Percentiles rank a stretch among this genome's conserved stretches.
These are phyloP conservation scores for Oryza meridionalis DNA, from an alignment of 176 grass and related monocot species.

Conservation along the genomic window DNA sequence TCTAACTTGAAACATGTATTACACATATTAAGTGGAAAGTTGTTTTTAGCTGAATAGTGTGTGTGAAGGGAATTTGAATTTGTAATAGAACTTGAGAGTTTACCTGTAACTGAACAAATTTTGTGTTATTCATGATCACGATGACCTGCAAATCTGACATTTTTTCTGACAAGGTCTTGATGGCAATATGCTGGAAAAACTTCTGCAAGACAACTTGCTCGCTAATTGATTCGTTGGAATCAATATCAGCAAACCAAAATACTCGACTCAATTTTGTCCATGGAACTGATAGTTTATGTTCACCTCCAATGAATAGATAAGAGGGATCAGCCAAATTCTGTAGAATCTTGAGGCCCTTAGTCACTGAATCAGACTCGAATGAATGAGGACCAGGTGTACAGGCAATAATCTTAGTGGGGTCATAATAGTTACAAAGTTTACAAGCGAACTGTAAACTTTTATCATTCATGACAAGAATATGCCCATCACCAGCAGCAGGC, in stretches of 20 bases:
- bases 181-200: slow-evolving; percentile 66
- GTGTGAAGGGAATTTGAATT: background rate
- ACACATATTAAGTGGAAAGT: background rate
- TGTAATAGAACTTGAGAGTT: slow-evolving; percentile 7
- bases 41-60: background rate
- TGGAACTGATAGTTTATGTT: slow-evolving; percentile 46
- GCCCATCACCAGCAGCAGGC: slow-evolving; percentile 43
- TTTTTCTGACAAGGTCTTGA: slow-evolving; percentile 64
- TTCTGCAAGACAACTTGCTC: slow-evolving; percentile 54
- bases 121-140: slow-evolving; percentile 82
- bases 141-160: slow-evolving; percentile 61
- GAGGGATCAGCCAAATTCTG: slow-evolving; percentile 56
- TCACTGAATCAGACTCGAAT: slow-evolving; percentile 38
- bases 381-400: slow-evolving; percentile 46
- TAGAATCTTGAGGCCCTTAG: slow-evolving; percentile 59
- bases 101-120: slow-evolving; percentile 76
- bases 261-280: slow-evolving; percentile 65
- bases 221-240: slow-evolving; percentile 34
- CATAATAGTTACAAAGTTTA: slow-evolving; percentile 61
- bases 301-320: slow-evolving; percentile 48
- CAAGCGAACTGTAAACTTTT: slow-evolving; percentile 58
- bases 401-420: slow-evolving; percentile 73
- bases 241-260: slow-evolving; percentile 74
- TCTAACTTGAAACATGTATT: background rate
- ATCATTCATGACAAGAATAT: slow-evolving; percentile 79